phyloP scores from a whole-genome alignment of 257 asterid genomes.

The Scutellaria baicalensis region DNA sequence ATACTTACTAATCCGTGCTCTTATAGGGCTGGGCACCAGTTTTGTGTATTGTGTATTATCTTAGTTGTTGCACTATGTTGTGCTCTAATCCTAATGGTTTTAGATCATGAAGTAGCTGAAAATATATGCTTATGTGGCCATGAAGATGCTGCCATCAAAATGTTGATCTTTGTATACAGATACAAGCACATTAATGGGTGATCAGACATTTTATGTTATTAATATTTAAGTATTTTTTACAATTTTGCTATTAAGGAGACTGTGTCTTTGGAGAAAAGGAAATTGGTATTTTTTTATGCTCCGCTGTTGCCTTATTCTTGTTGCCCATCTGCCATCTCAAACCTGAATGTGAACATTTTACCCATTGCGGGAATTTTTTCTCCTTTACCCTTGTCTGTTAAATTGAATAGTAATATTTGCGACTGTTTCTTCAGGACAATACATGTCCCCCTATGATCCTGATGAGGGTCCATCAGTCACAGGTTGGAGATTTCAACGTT shows the following conservation, averaged over 20 bases:
- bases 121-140: background rate
- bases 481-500: slow-evolving; percentile 99
- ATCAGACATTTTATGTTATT: background rate
- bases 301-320: background rate
- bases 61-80: background rate
- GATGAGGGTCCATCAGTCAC: slow-evolving; percentile 98
- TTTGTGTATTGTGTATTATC: background rate
- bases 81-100: background rate
- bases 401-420: slow-evolving; percentile 1
- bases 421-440: slow-evolving; percentile 69
- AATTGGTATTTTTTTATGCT: background rate
- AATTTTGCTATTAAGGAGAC: background rate
- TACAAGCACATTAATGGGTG: background rate
- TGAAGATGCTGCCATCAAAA: background rate
- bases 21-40: background rate
- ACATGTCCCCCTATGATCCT: slow-evolving; percentile 99
- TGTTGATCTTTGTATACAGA: background rate
- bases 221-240: background rate
- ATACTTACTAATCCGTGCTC: background rate
- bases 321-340: background rate
- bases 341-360: background rate
- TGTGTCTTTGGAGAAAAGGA: background rate
- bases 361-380: background rate
- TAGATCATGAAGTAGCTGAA: background rate
- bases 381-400: background rate